Evolutionary conservation across 805 yeast species (phyloP).

Genomic region (Metschnikowia henanensis): DNA sequence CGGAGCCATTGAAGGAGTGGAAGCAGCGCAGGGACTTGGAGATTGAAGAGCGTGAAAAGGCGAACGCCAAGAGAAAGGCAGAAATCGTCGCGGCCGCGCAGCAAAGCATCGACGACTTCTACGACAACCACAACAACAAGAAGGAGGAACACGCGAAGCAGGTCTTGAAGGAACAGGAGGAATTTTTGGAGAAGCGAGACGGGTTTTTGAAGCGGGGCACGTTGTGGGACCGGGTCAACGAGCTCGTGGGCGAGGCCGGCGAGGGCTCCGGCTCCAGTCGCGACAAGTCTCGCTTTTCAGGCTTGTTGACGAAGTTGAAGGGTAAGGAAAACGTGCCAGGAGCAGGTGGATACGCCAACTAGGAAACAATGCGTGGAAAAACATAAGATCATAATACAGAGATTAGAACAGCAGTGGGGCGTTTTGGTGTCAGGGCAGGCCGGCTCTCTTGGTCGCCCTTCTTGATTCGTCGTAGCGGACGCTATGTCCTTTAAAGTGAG

Average conservation of each 20-base stretch:
- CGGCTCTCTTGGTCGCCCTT: no score
- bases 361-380: neutral
- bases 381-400: neutral
- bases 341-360: slow-evolving; percentile 55
- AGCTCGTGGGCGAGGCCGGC: slow-evolving; percentile 48
- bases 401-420: no score
- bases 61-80: slow-evolving; percentile 58
- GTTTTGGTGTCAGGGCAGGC: no score
- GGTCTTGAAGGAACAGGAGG: slow-evolving; percentile 66
- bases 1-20: slow-evolving; percentile 68
- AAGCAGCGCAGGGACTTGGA: slow-evolving; percentile 76
- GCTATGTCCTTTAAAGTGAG: no score
- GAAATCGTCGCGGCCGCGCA: slow-evolving; percentile 76
- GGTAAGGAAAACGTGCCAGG: slow-evolving; percentile 76
- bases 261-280: slow-evolving; percentile 45
- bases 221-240: slow-evolving; percentile 61
- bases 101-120: slow-evolving; percentile 85
- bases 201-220: slow-evolving; percentile 46
- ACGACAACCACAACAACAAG: slow-evolving; percentile 85
- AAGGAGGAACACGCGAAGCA: slow-evolving; percentile 66
- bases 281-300: slow-evolving; percentile 72
- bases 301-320: slow-evolving; percentile 60
- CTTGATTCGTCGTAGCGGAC: no score
- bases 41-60: slow-evolving; percentile 75
- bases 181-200: slow-evolving; percentile 74